These are phyloP conservation scores for Camellia granthamiana DNA, from an alignment of 148 eudicot genomes.

Conservation along the genomic window DNA sequence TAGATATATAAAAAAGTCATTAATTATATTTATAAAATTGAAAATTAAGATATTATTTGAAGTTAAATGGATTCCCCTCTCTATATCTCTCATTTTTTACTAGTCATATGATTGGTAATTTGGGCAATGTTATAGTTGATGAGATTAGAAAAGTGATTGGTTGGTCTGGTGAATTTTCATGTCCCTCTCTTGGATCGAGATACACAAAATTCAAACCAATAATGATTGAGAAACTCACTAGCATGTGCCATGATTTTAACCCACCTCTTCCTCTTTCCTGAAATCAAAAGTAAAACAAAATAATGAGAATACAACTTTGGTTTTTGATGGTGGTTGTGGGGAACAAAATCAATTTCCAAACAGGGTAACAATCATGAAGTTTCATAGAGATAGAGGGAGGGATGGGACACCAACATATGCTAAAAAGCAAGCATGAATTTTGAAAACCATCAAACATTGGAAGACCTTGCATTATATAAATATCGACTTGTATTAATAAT, in stretches of 20 bases:
- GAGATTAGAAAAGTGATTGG: constrained; percentile 14
- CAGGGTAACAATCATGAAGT: constrained; percentile 13
- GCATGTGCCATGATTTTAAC: constrained; percentile 14
- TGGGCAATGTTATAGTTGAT: background rate
- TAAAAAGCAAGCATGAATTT: constrained; percentile 8
- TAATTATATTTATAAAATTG: too few relatives aligned
- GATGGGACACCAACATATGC: constrained; percentile 7
- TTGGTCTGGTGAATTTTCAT: constrained; percentile 19
- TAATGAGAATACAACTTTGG: constrained; percentile 12
- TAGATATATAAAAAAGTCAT: too few relatives aligned
- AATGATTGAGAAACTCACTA: constrained; percentile 19
- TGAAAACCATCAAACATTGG: background rate
- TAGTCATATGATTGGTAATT: constrained; percentile 2
- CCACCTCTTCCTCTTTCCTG: background rate
- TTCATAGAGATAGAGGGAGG: constrained; percentile 2
- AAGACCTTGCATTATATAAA: background rate
- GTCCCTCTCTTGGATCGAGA: background rate
- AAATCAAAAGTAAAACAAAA: constrained; percentile 18
- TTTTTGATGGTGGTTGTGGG: constrained; percentile 18
- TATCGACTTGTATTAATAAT: too few relatives aligned
- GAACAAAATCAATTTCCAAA: constrained; percentile 20
- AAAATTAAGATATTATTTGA: too few relatives aligned
- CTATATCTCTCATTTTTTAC: background rate
- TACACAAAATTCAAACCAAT: constrained; percentile 1
- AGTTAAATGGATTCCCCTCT: background rate